A percentile compares a stretch with the other conserved stretches of the same genome.
Conservation (phyloP, 2,329 filamentous ascomycete genomes). For the Neonectria faginata region DNA sequence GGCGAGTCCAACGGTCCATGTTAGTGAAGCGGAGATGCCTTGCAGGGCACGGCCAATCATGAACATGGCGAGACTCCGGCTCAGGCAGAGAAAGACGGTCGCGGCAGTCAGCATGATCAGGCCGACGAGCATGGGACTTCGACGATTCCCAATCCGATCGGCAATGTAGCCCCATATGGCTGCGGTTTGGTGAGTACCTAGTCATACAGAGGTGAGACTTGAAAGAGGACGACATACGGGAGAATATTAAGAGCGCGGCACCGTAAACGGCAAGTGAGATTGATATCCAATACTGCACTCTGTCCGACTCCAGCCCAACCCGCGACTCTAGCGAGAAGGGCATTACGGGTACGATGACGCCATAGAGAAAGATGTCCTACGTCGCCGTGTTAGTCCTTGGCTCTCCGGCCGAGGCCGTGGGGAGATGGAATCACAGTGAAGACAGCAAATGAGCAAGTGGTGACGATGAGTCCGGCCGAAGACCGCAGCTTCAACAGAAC, state of each 20-base stretch:
- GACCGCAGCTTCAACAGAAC: constrained; percentile 47
- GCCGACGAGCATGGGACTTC: constrained; percentile 50
- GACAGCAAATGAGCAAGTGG: constrained; percentile 50
- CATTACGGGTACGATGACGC: constrained; percentile 50
- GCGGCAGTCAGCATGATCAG: constrained; percentile 47
- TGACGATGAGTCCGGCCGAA: constrained; percentile 49
- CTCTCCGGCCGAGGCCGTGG: background rate
- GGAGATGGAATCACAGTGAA: constrained; percentile 46
- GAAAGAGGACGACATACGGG: constrained; percentile 45
- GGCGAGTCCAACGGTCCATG: constrained; percentile 53
- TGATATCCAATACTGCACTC: constrained; percentile 53
- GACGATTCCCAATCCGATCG: constrained; percentile 49
- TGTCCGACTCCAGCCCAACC: constrained; percentile 40
- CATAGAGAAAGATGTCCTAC: constrained; percentile 52
- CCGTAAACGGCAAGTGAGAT: constrained; percentile 51
- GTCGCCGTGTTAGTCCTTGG: constrained; percentile 12
- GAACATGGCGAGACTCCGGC: constrained; percentile 48
- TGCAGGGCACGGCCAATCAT: constrained; percentile 50
- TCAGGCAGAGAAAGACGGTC: constrained; percentile 49
- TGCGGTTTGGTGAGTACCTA: constrained; percentile 25
- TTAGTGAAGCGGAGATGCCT: constrained; percentile 50
- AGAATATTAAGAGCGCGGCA: constrained; percentile 46
- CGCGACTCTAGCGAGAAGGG: constrained; percentile 48
- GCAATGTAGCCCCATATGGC: constrained; percentile 53
- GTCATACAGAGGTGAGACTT: background rate